A percentile compares a stretch with the other conserved stretches of the same genome.
phyloP scores from a whole-genome alignment of 179 eudicot species.

The Vitellaria paradoxa region DNA sequence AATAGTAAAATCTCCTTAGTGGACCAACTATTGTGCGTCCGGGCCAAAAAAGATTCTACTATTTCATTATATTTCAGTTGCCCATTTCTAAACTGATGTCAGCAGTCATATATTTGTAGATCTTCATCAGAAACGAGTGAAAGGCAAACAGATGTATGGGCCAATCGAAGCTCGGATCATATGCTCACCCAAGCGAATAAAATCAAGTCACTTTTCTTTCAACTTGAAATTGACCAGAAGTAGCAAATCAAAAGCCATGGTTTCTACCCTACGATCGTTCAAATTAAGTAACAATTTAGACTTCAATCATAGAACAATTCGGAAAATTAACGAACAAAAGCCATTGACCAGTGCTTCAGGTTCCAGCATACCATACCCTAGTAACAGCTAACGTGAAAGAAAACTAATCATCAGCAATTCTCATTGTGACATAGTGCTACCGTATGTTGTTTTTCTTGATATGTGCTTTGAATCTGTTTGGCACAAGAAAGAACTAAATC shows the following conservation, averaged over 20 bases:
- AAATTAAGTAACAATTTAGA: slow-evolving; percentile 9
- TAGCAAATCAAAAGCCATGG: not conserved
- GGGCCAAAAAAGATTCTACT: slow-evolving; percentile 20
- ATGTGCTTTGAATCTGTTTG: slow-evolving; percentile 15
- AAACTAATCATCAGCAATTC: slow-evolving; percentile 14
- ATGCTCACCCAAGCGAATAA: not conserved
- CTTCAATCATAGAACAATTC: too few relatives aligned
- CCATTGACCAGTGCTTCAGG: not conserved
- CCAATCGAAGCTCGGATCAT: slow-evolving; percentile 1
- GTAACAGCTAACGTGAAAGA: slow-evolving; percentile 18
- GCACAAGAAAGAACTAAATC: slow-evolving; percentile 13
- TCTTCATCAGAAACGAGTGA: slow-evolving; percentile 9
- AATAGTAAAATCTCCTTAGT: not conserved
- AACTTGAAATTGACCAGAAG: slow-evolving; percentile 7
- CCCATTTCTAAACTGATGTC: slow-evolving; percentile 13
- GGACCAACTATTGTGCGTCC: slow-evolving; percentile 10
- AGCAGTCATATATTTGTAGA: not conserved
- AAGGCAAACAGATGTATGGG: slow-evolving; percentile 8
- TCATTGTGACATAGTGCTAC: slow-evolving; percentile 11
- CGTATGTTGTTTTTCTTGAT: slow-evolving; percentile 16
- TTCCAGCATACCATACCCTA: not conserved
- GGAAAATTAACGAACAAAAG: too few relatives aligned
- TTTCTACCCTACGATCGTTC: not conserved
- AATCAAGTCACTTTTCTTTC: not conserved
- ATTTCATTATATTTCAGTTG: slow-evolving; percentile 13